Percentiles rank a stretch among this genome's conserved stretches.
phyloP scores from a whole-genome alignment of 306 rosid species.

The Senna siamea region DNA sequence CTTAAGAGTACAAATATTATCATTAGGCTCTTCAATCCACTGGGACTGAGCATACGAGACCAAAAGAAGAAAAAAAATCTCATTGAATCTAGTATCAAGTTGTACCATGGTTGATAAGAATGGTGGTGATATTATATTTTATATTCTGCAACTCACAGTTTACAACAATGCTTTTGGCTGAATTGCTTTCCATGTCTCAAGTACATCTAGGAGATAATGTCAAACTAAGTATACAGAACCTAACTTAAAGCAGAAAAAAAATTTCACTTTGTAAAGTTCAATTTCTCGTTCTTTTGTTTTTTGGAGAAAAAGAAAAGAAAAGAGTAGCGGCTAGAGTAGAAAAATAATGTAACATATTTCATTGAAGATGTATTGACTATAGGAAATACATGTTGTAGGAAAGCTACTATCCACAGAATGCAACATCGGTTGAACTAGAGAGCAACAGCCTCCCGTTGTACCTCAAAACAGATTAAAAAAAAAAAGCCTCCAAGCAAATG shows the following conservation, averaged over 20 bases:
- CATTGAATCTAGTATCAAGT: neutral
- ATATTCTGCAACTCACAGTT: constrained; percentile 38
- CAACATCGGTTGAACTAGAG: neutral
- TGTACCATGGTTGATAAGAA: neutral
- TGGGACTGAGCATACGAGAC: constrained; percentile 3
- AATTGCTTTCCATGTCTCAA: constrained; percentile 30
- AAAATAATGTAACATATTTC: constrained; percentile 39
- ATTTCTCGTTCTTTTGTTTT: neutral
- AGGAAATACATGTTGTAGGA: constrained; percentile 24
- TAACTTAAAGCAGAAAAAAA: constrained; percentile 34
- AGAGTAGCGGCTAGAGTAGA: constrained; percentile 29
- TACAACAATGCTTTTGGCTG: constrained; percentile 40
- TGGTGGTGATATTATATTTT: constrained; percentile 5
- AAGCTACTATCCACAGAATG: constrained; percentile 43
- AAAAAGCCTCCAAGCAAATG: constrained; percentile 35
- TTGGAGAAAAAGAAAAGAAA: neutral
- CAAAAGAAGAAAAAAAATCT: constrained; percentile 7
- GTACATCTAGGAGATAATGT: constrained; percentile 19
- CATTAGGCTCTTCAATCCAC: neutral
- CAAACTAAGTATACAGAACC: constrained; percentile 30
- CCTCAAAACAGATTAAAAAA: constrained; percentile 21
- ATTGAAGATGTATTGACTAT: constrained; percentile 33
- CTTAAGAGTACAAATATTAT: neutral
- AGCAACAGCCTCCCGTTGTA: constrained; percentile 28
- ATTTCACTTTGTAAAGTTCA: constrained; percentile 15